Percentiles rank a stretch among this genome's conserved stretches.
phyloP scores from a whole-genome alignment of 371 early-diverging fungal genomes.

The Mortierella polycephala region DNA sequence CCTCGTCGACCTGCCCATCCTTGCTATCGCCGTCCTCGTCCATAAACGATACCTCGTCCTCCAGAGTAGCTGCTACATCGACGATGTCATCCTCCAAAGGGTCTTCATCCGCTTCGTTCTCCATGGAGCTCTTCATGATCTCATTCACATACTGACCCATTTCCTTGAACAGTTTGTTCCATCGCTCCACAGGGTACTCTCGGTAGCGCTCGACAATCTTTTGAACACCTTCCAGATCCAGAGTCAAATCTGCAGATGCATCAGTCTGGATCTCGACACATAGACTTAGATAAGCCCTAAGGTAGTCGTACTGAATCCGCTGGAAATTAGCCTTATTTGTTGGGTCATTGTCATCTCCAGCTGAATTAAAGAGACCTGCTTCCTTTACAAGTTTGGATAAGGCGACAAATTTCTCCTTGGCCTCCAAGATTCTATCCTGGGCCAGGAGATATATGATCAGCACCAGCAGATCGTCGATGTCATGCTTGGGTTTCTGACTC shows the following conservation, averaged over 20 bases:
- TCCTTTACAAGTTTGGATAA: constrained; percentile 10
- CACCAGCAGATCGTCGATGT: constrained; percentile 54
- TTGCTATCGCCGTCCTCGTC: constrained; percentile 12
- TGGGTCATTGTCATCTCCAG: not conserved
- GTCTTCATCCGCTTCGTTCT: not conserved
- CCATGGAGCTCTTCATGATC: constrained; percentile 37
- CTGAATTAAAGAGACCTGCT: not conserved
- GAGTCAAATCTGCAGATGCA: constrained; percentile 5
- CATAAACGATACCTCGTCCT: not conserved
- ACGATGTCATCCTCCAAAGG: constrained; percentile 5
- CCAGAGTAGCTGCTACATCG: not conserved
- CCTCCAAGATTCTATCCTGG: constrained; percentile 69
- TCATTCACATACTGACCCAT: constrained; percentile 59
- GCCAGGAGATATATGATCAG: constrained; percentile 60
- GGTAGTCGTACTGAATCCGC: constrained; percentile 64
- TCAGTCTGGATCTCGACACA: constrained; percentile 55
- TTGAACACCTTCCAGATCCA: constrained; percentile 56
- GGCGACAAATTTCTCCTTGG: constrained; percentile 42
- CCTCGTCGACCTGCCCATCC: constrained; percentile 21
- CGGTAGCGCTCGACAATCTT: constrained; percentile 56
- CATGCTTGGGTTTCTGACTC: constrained; percentile 43
- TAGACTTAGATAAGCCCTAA: constrained; percentile 63
- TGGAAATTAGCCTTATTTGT: constrained; percentile 21
- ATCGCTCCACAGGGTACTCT: constrained; percentile 56
- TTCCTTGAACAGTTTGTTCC: constrained; percentile 62